phyloP scores from a whole-genome alignment of 2,329 filamentous ascomycete genomes.

The Graphilbum fragrans region DNA sequence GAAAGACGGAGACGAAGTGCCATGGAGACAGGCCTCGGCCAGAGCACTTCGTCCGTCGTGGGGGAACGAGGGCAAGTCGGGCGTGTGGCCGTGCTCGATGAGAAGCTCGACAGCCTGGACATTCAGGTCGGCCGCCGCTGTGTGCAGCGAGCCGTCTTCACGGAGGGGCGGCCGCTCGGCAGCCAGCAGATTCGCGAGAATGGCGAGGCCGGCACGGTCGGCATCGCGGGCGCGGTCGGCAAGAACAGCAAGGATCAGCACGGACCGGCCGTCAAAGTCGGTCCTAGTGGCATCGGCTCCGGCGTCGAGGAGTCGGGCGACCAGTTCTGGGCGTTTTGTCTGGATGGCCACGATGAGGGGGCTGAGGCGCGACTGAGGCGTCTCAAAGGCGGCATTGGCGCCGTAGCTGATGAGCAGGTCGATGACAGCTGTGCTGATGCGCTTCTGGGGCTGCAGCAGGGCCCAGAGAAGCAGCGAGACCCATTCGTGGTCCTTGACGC shows the following conservation, averaged over 20 bases:
- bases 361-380: neutral
- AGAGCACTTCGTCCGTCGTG: constrained; percentile 52
- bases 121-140: constrained; percentile 48
- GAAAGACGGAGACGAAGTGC: no score
- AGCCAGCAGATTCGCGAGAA: no score
- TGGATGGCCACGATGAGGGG: constrained; percentile 34
- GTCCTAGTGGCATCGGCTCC: constrained; percentile 39
- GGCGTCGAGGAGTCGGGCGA: constrained; percentile 29
- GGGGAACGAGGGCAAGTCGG: constrained; percentile 51
- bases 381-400: constrained; percentile 37
- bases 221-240: constrained; percentile 41
- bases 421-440: constrained; percentile 45
- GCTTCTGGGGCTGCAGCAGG: constrained; percentile 49
- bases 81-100: constrained; percentile 46
- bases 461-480: constrained; percentile 49
- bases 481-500: constrained; percentile 35
- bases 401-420: constrained; percentile 39
- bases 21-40: constrained; percentile 49
- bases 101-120: constrained; percentile 42
- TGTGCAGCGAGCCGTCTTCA: constrained; percentile 57
- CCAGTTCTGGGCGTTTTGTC: constrained; percentile 41
- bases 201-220: no score
- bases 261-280: constrained; percentile 37
- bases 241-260: constrained; percentile 46
- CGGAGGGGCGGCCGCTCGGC: constrained; percentile 42